Conservation (phyloP, 768 basidiomycete species). For the Leccinum uliginosum region DNA sequence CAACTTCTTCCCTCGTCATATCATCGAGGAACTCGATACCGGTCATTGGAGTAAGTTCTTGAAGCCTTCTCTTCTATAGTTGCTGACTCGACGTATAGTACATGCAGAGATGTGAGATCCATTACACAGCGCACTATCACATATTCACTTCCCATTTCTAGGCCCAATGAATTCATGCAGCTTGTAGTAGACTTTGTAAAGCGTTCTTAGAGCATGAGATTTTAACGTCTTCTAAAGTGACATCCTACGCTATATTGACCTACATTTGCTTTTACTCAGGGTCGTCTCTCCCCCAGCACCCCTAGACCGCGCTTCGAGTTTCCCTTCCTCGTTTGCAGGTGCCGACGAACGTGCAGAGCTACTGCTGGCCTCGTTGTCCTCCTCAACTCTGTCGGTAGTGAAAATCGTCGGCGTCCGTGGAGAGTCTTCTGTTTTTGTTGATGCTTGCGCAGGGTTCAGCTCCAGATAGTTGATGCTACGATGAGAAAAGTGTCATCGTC, state of each 20-base stretch:
- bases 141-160: slow-evolving; percentile 14
- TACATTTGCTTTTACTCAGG: not conserved
- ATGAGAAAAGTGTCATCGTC: slow-evolving; percentile 2
- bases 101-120: slow-evolving; percentile 66
- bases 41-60: slow-evolving; percentile 78
- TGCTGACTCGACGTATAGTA: slow-evolving; percentile 40
- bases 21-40: slow-evolving; percentile 60
- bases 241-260: not conserved
- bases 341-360: not conserved
- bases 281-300: not conserved
- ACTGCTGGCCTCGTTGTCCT: slow-evolving; percentile 5
- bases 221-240: not conserved
- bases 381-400: not conserved
- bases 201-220: slow-evolving; percentile 11
- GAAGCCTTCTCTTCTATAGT: not conserved
- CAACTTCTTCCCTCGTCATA: slow-evolving; percentile 70
- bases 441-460: slow-evolving; percentile 29
- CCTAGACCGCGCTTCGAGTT: not conserved
- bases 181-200: slow-evolving; percentile 28
- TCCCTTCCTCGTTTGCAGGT: not conserved
- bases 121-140: not conserved
- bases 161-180: slow-evolving; percentile 56
- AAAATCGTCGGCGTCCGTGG: slow-evolving; percentile 18
- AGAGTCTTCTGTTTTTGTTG: slow-evolving; percentile 26
- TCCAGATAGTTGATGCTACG: slow-evolving; percentile 26